A percentile compares a stretch with the other conserved stretches of the same genome.
Evolutionary conservation across 179 eudicot genomes (phyloP).

Genomic region (Silene coronaria): DNA sequence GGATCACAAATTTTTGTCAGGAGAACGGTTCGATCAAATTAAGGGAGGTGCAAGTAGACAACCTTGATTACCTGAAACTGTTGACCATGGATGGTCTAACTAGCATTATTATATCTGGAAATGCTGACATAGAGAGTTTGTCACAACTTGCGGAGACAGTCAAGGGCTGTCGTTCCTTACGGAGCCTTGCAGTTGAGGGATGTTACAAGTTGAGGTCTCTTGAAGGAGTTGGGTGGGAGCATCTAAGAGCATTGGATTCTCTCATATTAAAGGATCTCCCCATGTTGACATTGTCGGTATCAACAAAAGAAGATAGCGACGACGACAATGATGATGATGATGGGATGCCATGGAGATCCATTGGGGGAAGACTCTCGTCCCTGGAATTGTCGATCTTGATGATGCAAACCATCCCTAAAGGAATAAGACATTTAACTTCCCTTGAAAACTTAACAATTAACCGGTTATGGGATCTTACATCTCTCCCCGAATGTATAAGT

Average conservation of each 20-base stretch:
- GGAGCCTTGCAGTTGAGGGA: background rate
- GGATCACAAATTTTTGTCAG: background rate
- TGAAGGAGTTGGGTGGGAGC: conserved; percentile 6
- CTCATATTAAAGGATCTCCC: background rate
- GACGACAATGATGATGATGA: background rate
- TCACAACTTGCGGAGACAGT: background rate
- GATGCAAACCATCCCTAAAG: background rate
- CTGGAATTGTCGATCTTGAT: background rate
- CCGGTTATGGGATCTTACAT: background rate
- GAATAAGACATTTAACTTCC: background rate
- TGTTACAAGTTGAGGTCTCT: background rate
- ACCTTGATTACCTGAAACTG: background rate
- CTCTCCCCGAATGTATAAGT: background rate
- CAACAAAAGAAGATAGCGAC: no score
- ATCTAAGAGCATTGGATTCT: background rate
- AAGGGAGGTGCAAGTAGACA: background rate
- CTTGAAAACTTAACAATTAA: background rate
- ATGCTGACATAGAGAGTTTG: background rate
- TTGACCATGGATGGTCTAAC: background rate
- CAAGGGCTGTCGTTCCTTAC: background rate
- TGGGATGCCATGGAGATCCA: background rate
- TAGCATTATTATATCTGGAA: background rate
- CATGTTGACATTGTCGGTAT: background rate
- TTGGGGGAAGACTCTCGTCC: background rate
- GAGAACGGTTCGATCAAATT: background rate